Conservation (phyloP, 805 yeast genomes). For the Saccharomycopsis oosterbeekiorum region DNA sequence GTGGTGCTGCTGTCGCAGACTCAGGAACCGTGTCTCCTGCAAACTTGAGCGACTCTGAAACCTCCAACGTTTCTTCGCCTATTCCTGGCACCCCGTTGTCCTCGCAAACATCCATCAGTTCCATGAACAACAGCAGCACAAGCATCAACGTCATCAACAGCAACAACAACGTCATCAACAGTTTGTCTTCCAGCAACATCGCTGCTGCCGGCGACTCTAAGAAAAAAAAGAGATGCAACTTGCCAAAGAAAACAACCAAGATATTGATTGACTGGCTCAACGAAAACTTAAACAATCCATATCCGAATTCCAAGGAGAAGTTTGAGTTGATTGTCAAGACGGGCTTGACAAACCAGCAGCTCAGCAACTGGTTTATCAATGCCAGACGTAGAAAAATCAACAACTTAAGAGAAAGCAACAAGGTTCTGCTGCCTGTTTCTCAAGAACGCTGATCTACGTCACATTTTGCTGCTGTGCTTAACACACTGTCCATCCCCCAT, state of each 20-base stretch:
- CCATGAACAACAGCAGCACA: not conserved
- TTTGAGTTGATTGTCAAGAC: slow-evolving; percentile 57
- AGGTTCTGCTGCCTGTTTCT: not conserved
- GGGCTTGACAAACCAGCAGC: slow-evolving; percentile 71
- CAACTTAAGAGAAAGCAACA: slow-evolving; percentile 27
- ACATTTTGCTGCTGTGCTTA: too few relatives aligned
- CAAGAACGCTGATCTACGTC: not conserved
- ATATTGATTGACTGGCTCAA: slow-evolving; percentile 65
- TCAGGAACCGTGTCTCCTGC: not conserved
- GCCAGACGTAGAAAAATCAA: slow-evolving; percentile 69
- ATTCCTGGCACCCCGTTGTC: not conserved
- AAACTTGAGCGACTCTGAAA: not conserved
- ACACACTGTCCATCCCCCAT: not conserved
- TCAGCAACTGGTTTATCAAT: slow-evolving; percentile 82
- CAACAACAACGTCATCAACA: not conserved
- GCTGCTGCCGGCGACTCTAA: not conserved
- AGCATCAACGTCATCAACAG: not conserved
- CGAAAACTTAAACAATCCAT: slow-evolving; percentile 69
- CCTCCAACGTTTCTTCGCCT: not conserved
- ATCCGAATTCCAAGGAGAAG: slow-evolving; percentile 76
- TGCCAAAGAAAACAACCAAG: slow-evolving; percentile 71
- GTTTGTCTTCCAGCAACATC: too few relatives aligned
- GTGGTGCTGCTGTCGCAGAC: not conserved
- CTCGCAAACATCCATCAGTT: not conserved
- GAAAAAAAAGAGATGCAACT: slow-evolving; percentile 51